Percentiles rank a stretch among this genome's conserved stretches.
Evolutionary conservation across 257 asterid genomes (phyloP).

Genomic region (Verbena officinalis): DNA sequence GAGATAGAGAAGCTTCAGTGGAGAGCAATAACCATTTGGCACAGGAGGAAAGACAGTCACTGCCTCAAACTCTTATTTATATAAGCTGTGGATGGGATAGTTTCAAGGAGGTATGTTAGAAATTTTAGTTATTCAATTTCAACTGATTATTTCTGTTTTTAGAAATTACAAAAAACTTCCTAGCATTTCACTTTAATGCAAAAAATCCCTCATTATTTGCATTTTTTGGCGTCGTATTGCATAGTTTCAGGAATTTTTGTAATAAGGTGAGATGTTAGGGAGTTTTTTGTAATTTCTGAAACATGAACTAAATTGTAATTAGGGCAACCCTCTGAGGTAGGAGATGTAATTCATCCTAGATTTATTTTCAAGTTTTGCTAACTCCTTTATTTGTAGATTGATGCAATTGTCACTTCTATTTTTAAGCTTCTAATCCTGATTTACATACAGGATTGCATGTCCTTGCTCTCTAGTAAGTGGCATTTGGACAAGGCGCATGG

Average conservation of each 20-base stretch:
- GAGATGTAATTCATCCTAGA: not conserved
- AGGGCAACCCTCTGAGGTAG: too few relatives aligned
- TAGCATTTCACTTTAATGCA: too few relatives aligned
- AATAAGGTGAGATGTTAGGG: too few relatives aligned
- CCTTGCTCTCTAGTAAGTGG: slow-evolving; percentile 76
- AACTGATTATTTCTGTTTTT: too few relatives aligned
- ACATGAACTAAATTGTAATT: too few relatives aligned
- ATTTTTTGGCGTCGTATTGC: too few relatives aligned
- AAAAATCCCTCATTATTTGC: too few relatives aligned
- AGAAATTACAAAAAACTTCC: too few relatives aligned
- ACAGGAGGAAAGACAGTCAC: slow-evolving; percentile 50
- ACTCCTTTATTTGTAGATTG: slow-evolving; percentile 1
- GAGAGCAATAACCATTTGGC: slow-evolving; percentile 40
- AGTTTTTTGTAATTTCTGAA: too few relatives aligned
- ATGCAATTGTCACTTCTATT: too few relatives aligned
- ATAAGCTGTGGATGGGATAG: slow-evolving; percentile 98
- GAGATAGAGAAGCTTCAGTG: slow-evolving; percentile 74
- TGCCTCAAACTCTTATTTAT: slow-evolving; percentile 84
- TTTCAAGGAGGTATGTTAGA: slow-evolving; percentile 70
- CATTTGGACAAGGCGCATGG: slow-evolving; percentile 86
- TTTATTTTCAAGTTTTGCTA: not conserved
- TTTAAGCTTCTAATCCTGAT: slow-evolving; percentile 24
- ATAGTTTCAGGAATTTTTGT: too few relatives aligned
- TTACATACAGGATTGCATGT: slow-evolving; percentile 70
- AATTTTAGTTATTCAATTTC: slow-evolving; percentile 7